phyloP scores from a whole-genome alignment of 371 early-diverging fungal genomes.

The Mucor plumbeus region DNA sequence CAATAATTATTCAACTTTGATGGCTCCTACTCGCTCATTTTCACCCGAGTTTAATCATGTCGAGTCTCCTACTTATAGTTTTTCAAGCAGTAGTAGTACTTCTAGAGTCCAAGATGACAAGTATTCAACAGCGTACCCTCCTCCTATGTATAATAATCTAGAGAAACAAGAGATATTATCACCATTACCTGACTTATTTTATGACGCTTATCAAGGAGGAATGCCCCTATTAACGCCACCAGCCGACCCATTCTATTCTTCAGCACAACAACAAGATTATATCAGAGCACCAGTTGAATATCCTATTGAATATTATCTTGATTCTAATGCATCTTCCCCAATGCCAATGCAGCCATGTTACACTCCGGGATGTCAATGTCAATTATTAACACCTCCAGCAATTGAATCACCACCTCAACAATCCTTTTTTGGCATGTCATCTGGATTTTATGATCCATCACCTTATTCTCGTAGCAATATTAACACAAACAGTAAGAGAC shows the following conservation, averaged over 20 bases:
- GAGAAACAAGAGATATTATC: conserved; percentile 12
- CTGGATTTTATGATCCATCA: conserved; percentile 1
- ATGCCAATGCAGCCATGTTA: conserved; percentile 10
- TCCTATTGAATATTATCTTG: not conserved
- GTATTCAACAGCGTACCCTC: not conserved
- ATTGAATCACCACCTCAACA: not conserved
- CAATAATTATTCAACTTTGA: not conserved
- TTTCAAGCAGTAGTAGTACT: conserved; percentile 19
- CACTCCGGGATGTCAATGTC: conserved; percentile 11
- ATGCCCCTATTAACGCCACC: conserved; percentile 31
- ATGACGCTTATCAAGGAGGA: conserved; percentile 25
- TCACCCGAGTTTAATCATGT: conserved; percentile 17
- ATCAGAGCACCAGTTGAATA: not conserved
- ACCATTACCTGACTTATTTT: conserved; percentile 25
- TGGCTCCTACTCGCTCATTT: conserved; percentile 9
- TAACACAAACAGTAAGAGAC: not conserved
- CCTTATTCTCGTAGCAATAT: conserved; percentile 3
- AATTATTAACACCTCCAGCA: not conserved
- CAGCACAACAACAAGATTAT: conserved; percentile 1
- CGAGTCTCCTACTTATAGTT: conserved; percentile 24
- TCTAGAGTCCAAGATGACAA: not conserved
- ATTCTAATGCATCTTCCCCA: not conserved
- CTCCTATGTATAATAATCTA: not conserved
- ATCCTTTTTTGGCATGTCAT: not conserved
- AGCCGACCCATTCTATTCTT: conserved; percentile 6